Conservation (phyloP, 306 rosid species). For the Boehmeria nivea region DNA sequence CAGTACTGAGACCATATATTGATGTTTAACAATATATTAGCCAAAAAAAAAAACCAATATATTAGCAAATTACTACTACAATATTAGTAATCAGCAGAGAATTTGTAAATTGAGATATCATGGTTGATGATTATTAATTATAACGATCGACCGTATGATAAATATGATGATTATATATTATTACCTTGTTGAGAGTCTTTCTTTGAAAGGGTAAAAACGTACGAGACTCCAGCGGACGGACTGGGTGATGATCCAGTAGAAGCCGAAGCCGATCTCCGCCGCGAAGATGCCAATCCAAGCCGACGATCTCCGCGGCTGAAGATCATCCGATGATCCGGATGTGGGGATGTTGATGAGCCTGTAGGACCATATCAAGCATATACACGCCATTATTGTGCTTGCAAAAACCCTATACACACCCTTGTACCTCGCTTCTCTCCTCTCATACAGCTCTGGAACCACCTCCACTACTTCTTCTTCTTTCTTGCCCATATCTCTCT, state of each 20-base stretch:
- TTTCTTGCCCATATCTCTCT: conserved; percentile 11
- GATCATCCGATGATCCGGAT: too few species aligned
- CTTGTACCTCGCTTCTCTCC: conserved; percentile 25
- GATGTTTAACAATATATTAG: too few species aligned
- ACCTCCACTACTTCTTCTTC: too few species aligned
- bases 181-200: conserved; percentile 44
- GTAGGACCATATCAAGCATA: conserved; percentile 43
- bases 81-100: too few species aligned
- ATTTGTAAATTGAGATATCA: too few species aligned
- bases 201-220: conserved; percentile 29
- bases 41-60: too few species aligned
- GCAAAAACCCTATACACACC: conserved; percentile 28
- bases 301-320: conserved; percentile 20
- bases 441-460: conserved; percentile 41
- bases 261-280: conserved; percentile 37
- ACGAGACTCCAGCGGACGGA: conserved; percentile 44
- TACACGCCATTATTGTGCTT: conserved; percentile 30
- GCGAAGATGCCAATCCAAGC: conserved; percentile 33
- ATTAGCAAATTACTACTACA: too few species aligned
- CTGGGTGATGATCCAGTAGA: conserved; percentile 61
- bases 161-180: too few species aligned
- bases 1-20: too few species aligned
- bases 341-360: conserved; percentile 28
- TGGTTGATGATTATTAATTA: too few species aligned
- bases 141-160: too few species aligned